Evolutionary conservation across 2,329 filamentous ascomycete genomes (phyloP), one percentile per base, ranked within the genome.

Genomic region (Cladosporium sp.): DNA sequence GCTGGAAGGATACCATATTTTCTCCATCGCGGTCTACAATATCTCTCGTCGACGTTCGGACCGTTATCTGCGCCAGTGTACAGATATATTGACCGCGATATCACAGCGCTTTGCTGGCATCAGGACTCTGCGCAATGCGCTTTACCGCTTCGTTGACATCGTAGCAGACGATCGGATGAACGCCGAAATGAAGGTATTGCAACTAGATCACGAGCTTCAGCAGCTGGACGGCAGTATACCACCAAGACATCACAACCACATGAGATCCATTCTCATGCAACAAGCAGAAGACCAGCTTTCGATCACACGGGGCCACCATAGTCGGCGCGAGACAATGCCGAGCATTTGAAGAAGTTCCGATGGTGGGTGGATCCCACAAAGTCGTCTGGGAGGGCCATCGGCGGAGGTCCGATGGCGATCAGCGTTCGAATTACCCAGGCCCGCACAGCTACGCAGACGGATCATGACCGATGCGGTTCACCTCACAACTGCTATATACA

Each of bases 21-120:
- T 36, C 14, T 53, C 58, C 21, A 53, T 61, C 30, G 28, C 28
- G 4, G n/a, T 61, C n/a, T 61, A 61, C 58, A 36, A 36, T 13
- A 13, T 49, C 26, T 46, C 39, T 11, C n/a, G n/a, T 21, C 39
- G 39, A 10, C 39, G 39, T 23, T 23, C 39, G n/a, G 51, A 54
- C 8, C 28, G 28, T 54, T 6, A 16, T 4, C 34, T 61, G 11
- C 58, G 58, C n/a, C 13, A 23, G 10, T 51, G 58, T 28, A 28
- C 53, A 32, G 46, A 34, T 11, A 30, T 61, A n/a, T 48, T 51
- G 18, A 34, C 39, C 2, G 34, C 10, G 8, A 61, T 61, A 8
- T 53, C 58, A 28, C 25, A 61, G 58, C 43, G 46, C 16, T 61
- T 61, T 32, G n/a, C 28, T 5, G 58, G 58, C 21, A 53, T 61